phyloP scores from a whole-genome alignment of 163 green algal species.

The Volvox carteri region DNA sequence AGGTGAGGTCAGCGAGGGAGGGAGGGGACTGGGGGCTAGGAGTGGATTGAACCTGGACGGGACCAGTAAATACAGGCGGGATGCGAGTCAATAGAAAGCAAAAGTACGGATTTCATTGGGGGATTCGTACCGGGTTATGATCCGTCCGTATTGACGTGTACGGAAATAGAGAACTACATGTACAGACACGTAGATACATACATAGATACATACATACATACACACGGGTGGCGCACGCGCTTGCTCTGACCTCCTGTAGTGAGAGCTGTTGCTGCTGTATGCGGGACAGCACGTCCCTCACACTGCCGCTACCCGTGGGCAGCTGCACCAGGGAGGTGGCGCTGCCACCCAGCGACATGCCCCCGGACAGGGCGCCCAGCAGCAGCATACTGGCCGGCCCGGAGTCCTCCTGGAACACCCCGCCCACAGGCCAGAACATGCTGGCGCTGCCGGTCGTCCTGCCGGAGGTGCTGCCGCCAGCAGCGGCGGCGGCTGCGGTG shows the following conservation, averaged over 20 bases:
- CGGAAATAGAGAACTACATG: too few species aligned
- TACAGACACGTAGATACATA: too few species aligned
- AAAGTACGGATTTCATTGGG: too few species aligned
- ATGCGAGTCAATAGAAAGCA: too few species aligned
- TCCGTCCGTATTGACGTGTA: too few species aligned
- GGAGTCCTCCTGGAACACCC: neutral
- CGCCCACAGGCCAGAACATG: neutral
- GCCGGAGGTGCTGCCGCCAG: neutral
- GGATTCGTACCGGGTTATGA: too few species aligned
- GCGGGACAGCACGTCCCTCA: slow-evolving; percentile 40
- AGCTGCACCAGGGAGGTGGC: slow-evolving; percentile 23
- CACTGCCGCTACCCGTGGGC: slow-evolving; percentile 43
- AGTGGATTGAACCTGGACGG: neutral
- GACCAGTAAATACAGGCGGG: neutral
- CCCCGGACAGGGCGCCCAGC: slow-evolving; percentile 1
- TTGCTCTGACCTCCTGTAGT: neutral
- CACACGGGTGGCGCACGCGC: too few species aligned
- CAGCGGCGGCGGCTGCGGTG: too few species aligned
- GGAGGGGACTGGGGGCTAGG: neutral
- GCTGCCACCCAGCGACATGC: slow-evolving; percentile 9
- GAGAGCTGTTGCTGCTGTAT: slow-evolving; percentile 16
- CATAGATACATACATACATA: too few species aligned
- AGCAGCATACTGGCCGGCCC: slow-evolving; percentile 11
- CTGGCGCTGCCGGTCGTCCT: neutral
- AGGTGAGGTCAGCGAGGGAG: neutral